These are phyloP conservation scores for Kernera saxatilis DNA, from an alignment of 345 rosid genomes.

Conservation along the genomic window DNA sequence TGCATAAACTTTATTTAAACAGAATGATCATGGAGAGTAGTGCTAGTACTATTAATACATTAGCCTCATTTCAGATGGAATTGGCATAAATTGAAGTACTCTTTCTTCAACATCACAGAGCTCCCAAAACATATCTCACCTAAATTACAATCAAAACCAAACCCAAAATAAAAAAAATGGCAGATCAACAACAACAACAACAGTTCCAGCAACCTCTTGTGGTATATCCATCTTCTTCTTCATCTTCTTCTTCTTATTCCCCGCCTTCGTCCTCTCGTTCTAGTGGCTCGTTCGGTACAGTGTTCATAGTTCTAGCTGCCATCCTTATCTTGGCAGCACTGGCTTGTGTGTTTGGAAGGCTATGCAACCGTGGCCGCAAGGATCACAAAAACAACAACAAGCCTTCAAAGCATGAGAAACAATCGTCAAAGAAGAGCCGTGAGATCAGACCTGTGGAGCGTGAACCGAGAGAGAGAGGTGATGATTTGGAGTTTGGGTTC, in stretches of 20 bases:
- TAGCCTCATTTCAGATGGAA: background rate
- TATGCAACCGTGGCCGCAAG: constrained; percentile 31
- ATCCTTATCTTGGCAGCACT: constrained; percentile 35
- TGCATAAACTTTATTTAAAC: background rate
- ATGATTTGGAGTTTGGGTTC: constrained; percentile 33
- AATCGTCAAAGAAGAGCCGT: constrained; percentile 25
- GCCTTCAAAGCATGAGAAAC: constrained; percentile 24
- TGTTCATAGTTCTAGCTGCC: constrained; percentile 40
- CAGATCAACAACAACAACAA: constrained; percentile 13
- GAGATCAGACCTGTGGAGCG: constrained; percentile 31
- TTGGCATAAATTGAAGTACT: constrained; percentile 5
- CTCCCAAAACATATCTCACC: background rate
- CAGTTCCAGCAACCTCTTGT: constrained; percentile 40
- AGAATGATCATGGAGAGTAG: background rate
- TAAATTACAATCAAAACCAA: background rate
- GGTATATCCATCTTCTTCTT: constrained; percentile 47
- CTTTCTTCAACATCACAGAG: background rate
- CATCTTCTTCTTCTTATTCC: constrained; percentile 6
- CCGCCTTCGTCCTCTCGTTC: constrained; percentile 40
- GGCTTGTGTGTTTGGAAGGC: constrained; percentile 42
- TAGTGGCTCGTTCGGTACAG: constrained; percentile 66
- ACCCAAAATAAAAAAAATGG: background rate
- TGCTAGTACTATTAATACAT: constrained; percentile 18
- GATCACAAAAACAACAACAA: constrained; percentile 22
- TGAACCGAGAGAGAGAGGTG: constrained; percentile 32